phyloP scores from a whole-genome alignment of 768 basidiomycete species.

The Lactarius trivialis region DNA sequence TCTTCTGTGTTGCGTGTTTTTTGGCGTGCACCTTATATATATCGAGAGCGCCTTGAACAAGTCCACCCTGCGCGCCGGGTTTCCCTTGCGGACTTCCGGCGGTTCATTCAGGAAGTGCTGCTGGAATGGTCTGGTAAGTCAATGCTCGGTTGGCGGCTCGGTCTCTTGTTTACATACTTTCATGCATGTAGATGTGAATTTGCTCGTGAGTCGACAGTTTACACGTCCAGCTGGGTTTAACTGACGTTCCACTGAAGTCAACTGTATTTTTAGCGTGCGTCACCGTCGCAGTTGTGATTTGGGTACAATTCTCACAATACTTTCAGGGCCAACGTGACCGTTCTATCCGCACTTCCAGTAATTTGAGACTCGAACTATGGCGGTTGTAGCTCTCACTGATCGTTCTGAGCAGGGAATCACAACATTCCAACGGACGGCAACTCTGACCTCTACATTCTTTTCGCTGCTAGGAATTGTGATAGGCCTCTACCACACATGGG shows the following conservation, averaged over 20 bases:
- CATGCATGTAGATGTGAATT: conserved; percentile 1
- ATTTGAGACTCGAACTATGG: not conserved
- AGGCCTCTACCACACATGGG: conserved; percentile 7
- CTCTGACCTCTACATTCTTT: not conserved
- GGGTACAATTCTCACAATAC: not conserved
- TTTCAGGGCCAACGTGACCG: conserved; percentile 9
- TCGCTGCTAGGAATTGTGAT: conserved; percentile 5
- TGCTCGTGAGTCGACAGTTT: not conserved
- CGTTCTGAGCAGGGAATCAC: not conserved
- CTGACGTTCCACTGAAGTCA: not conserved
- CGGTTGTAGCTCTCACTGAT: not conserved
- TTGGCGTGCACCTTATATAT: conserved; percentile 2
- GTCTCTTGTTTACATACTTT: not conserved
- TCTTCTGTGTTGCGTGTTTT: conserved; percentile 5
- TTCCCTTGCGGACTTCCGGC: conserved; percentile 2
- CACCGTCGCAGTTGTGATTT: not conserved
- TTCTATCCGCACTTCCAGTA: conserved; percentile 5
- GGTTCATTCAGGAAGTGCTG: conserved; percentile 3
- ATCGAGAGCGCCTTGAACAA: conserved; percentile 9
- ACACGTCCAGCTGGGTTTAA: not conserved
- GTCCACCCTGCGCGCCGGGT: not conserved
- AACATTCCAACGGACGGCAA: conserved; percentile 9
- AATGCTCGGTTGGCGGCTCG: not conserved
- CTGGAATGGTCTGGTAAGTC: conserved; percentile 10
- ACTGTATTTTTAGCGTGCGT: conserved; percentile 14